Base-by-base conservation (phyloP, 2,329 filamentous ascomycete species). In the Calonectria hongkongensis region DNA sequence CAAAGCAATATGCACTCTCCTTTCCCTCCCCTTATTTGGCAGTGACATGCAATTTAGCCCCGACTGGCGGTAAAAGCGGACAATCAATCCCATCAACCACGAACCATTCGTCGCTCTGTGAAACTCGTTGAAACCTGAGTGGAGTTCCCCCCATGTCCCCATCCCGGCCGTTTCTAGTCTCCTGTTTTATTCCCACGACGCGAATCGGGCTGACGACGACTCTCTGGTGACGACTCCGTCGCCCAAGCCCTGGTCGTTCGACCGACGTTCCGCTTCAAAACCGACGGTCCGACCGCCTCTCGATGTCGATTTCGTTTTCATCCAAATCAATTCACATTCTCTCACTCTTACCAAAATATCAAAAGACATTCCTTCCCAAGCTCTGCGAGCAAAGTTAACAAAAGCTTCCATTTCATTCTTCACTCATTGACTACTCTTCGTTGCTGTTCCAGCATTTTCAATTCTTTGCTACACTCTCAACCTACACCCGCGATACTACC, bases 181-280 rank as follows among this genome's bases (percentile, higher is more conserved):
- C 65, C 65, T 67, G 50, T 68, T 68, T 60, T 54, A 48, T 48
- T 68, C 51, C 65, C 51, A 47, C 51, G 51, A 68, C 65, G 28
- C 58, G 62, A 66, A 66, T 65, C 62, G n/a, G 48, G 68, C 51
- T 65, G 60, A 70, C 56, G 66, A 63, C 47, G 68, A 65, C 60
- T 64, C 45, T 51, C 28, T 56, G 68, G 47, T 54, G 68, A 67
- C 65, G 65, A 60, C 41, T 56, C 54, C 41, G 50, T 68, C 65
- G 39, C 47, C 45, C 51, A 10, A 66, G 25, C 58, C 58, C 58
- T 45, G 16, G 58, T 63, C 41, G 10, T 15, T 63, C 58, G 25
- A 66, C 51, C 65, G 51, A 68, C 21, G 51, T 60, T 58, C 51
- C 51, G 65, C 58, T 33, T 54, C 58, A 43, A 67, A 36, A 68